Evolutionary conservation across 2,329 filamentous ascomycete genomes (phyloP).

Genomic region (Fusarium veterinarium): DNA sequence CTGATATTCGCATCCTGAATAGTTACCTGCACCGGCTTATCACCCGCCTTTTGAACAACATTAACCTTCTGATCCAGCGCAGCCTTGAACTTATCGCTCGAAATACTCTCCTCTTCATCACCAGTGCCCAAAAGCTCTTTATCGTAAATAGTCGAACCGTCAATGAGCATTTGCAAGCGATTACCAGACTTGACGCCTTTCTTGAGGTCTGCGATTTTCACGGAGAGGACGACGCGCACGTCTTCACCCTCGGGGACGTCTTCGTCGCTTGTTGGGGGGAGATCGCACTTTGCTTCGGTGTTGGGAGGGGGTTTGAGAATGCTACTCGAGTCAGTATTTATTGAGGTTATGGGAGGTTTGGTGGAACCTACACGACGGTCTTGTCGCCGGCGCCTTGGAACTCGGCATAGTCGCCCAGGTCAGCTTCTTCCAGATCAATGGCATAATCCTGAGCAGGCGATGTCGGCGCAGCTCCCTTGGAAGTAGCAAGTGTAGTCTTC

Average conservation of each 20-base stretch:
- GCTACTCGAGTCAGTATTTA: neutral
- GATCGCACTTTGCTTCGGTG: conserved; percentile 2
- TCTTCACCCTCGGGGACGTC: conserved; percentile 1
- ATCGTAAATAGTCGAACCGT: neutral
- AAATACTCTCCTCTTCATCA: neutral
- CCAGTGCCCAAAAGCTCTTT: neutral
- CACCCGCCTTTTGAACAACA: conserved; percentile 4
- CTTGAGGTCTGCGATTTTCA: neutral
- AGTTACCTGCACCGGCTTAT: conserved; percentile 7
- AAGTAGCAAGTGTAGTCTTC: neutral
- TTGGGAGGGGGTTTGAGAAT: conserved; percentile 14
- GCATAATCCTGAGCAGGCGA: neutral
- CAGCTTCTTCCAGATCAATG: neutral
- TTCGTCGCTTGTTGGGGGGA: neutral
- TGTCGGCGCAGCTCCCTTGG: neutral
- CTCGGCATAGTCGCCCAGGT: conserved; percentile 4
- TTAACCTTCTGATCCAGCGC: conserved; percentile 12
- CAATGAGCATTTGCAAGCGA: conserved; percentile 6
- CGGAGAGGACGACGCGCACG: neutral
- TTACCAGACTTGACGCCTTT: neutral
- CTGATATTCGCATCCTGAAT: conserved; percentile 11
- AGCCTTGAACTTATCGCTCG: conserved; percentile 5
- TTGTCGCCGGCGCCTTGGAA: neutral
- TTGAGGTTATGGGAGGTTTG: accelerated
- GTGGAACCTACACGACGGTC: neutral